A percentile compares a stretch with the other conserved stretches of the same genome.
These are phyloP conservation scores for Penicillium paxilli DNA, from an alignment of 495 filamentous ascomycete species.

Conservation along the genomic window DNA sequence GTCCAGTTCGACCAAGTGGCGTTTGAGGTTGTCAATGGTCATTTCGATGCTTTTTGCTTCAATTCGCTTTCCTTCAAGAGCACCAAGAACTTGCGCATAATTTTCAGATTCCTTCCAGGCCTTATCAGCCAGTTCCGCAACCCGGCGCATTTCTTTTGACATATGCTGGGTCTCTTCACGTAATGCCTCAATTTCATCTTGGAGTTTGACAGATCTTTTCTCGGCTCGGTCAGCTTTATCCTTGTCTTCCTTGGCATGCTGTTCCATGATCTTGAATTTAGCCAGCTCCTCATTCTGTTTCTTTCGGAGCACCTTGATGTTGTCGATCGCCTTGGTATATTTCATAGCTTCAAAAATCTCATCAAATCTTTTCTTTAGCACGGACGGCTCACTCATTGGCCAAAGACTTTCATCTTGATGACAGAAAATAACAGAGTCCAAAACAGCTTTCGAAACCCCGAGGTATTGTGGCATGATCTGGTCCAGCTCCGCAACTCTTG, in stretches of 20 bases:
- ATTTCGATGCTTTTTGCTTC: constrained; percentile 62
- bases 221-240: constrained; percentile 75
- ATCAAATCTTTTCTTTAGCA: constrained; percentile 90
- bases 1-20: constrained; percentile 69
- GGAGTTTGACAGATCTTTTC: constrained; percentile 61
- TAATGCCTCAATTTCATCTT: constrained; percentile 71
- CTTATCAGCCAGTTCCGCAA: constrained; percentile 54
- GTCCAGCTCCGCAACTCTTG: constrained; percentile 75
- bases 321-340: constrained; percentile 96
- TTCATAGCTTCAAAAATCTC: constrained; percentile 97
- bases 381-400: constrained; percentile 89
- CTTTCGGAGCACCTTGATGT: constrained; percentile 83
- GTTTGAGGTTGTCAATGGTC: constrained; percentile 66
- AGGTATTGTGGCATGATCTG: constrained; percentile 81
- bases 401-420: constrained; percentile 97
- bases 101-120: constrained; percentile 61
- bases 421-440: constrained; percentile 96
- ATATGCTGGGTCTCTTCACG: constrained; percentile 57
- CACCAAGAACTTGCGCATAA: constrained; percentile 64
- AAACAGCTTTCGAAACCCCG: constrained; percentile 84
- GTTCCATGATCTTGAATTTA: constrained; percentile 68
- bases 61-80: constrained; percentile 73
- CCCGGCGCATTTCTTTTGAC: constrained; percentile 55
- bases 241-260: constrained; percentile 80
- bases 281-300: constrained; percentile 73